Base-by-base conservation (phyloP, 75 land plant species). In the Selaginella moellendorffii region DNA sequence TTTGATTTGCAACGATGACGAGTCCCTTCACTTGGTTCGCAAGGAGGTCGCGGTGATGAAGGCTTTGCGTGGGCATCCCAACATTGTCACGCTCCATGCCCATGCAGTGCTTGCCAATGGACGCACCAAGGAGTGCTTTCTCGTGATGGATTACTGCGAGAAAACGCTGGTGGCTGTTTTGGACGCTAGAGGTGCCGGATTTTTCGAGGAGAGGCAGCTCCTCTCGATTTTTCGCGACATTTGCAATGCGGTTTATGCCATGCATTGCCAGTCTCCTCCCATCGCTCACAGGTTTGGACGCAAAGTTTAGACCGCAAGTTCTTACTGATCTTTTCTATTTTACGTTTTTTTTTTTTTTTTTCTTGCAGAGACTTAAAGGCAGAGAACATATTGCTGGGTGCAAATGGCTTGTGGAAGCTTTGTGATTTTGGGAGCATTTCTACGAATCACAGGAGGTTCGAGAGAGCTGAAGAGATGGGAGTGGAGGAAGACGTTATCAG, bases 391-490 rank as follows among this genome's bases (percentile, higher is more conserved):
- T 68, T 95, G 18, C 61, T 86, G 76, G 91, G 97, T 28, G 31
- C 74, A 66, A 85, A 95, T 80, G 99, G 97, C 25, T 58, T 64
- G 21, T 95, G 97, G 99, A 90, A 95, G 73, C 62, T 95, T 53
- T 90, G 99, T 76, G 99, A 95, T 73, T 95, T 90, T 78, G 99
- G 99, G 26, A 95, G 99, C 77, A 82, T 86, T 10, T 89, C 96
- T 19, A 86, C 86, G 18, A 90, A 90, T 71, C 99, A 95, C 64
- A 95, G 82, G 74, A 80, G 87, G 31, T 95, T 90, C 71, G 88
- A 82, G 28, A 90, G 76, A 66, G 80, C 97, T 25, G 99, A 85
- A 68, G 99, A 95, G 67, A 95, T 95, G 99, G 99, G 99, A 2
- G 72, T 90, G 65, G 99, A 95, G 71, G 97, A 95, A 66, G 99